phyloP scores from a whole-genome alignment of 2,329 filamentous ascomycete species.

The Aspergillus latus region DNA sequence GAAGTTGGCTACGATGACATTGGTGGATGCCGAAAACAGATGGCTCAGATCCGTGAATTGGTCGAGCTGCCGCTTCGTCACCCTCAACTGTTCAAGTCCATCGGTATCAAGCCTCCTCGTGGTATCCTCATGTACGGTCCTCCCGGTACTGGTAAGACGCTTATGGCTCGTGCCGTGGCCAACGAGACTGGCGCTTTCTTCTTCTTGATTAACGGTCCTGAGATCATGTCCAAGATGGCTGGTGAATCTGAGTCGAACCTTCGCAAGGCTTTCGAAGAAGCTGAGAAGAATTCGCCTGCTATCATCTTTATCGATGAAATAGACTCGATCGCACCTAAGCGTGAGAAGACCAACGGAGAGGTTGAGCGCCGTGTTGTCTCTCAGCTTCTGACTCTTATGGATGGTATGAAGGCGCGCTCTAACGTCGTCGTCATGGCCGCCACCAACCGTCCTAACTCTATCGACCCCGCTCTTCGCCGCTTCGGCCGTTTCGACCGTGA shows the following conservation, averaged over 20 bases:
- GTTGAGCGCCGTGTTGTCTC: constrained; percentile 98
- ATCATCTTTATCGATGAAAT: constrained; percentile 99
- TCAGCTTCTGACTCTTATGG: constrained; percentile 95
- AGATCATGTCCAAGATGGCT: constrained; percentile 99
- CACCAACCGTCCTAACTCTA: constrained; percentile 97
- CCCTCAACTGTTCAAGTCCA: constrained; percentile 99
- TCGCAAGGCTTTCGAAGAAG: constrained; percentile 98
- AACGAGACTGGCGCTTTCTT: constrained; percentile 99
- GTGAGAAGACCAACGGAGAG: constrained; percentile 99
- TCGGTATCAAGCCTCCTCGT: constrained; percentile 98
- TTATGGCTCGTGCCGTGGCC: constrained; percentile 97
- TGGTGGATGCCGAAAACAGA: constrained; percentile 98
- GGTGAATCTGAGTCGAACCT: constrained; percentile 98
- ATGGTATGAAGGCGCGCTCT: constrained; percentile 98
- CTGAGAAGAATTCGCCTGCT: constrained; percentile 97
- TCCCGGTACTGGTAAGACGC: constrained; percentile 97
- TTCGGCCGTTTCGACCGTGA: constrained; percentile 99
- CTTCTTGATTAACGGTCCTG: constrained; percentile 98
- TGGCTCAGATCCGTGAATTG: constrained; percentile 98
- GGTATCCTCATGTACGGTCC: constrained; percentile 96
- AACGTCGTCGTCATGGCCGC: constrained; percentile 99
- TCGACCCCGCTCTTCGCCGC: constrained; percentile 94
- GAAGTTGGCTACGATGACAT: constrained; percentile 99
- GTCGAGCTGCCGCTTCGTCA: constrained; percentile 95
- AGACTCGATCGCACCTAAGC: constrained; percentile 97